A percentile compares a stretch with the other conserved stretches of the same genome.
phyloP scores from a whole-genome alignment of 768 basidiomycete species.

The Tulasnella sp. region DNA sequence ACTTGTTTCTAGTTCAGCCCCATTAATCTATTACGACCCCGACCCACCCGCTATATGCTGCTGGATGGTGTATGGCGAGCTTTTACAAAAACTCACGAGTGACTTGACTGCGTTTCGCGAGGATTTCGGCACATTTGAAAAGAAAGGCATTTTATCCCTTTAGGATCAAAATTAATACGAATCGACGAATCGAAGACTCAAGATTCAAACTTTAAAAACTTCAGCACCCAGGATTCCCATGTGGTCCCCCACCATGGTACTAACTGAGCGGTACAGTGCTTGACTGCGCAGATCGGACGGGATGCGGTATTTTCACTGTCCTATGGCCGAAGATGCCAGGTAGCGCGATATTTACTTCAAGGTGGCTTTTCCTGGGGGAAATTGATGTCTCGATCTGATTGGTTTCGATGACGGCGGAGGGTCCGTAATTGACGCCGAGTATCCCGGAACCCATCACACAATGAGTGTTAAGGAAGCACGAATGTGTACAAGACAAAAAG shows the following conservation, averaged over 20 bases:
- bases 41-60: neutral
- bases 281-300: slow-evolving; percentile 21
- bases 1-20: neutral
- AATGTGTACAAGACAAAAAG: no score
- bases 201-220: neutral
- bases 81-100: neutral
- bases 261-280: slow-evolving; percentile 21
- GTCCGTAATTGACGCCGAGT: neutral
- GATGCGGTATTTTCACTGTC: slow-evolving; percentile 21
- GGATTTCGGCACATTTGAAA: no score
- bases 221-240: slow-evolving; percentile 21
- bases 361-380: neutral
- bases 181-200: no score
- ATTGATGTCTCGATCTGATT: neutral
- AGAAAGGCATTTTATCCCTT: neutral
- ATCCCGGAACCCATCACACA: neutral
- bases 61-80: slow-evolving; percentile 19
- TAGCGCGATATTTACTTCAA: neutral
- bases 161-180: neutral
- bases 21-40: slow-evolving; percentile 18
- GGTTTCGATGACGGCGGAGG: neutral
- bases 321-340: slow-evolving; percentile 6
- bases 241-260: slow-evolving; percentile 19
- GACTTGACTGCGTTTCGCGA: neutral
- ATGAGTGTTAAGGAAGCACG: neutral